A percentile compares a stretch with the other conserved stretches of the same genome.
phyloP scores from a whole-genome alignment of 1,284 basidiomycete species.

The Anthracocystis walkeri region DNA sequence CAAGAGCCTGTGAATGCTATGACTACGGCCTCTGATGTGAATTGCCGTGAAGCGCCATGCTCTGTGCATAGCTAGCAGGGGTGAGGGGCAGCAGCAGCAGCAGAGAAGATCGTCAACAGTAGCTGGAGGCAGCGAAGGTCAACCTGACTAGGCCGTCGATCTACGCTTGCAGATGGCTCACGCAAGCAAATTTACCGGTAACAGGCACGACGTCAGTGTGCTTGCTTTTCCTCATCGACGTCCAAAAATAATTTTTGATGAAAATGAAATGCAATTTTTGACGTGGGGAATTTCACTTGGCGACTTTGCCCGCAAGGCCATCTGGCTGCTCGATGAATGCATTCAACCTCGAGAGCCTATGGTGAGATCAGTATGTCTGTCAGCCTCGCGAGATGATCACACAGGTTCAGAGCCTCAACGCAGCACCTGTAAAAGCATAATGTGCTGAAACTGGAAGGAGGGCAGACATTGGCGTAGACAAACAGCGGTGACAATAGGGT shows the following conservation, averaged over 20 bases:
- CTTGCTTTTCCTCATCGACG: neutral
- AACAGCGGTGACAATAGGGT: too few species aligned
- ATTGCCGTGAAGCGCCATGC: neutral
- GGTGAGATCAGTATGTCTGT: too few species aligned
- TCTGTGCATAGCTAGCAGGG: neutral
- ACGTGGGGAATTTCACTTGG: slow-evolving; percentile 9
- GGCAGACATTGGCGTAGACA: too few species aligned
- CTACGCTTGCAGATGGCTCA: slow-evolving; percentile 35
- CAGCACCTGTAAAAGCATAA: too few species aligned
- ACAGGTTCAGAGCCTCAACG: too few species aligned
- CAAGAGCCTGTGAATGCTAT: too few species aligned
- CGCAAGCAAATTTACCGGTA: slow-evolving; percentile 19
- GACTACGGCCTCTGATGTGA: neutral
- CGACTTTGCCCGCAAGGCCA: neutral
- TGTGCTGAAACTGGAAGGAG: too few species aligned
- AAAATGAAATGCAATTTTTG: slow-evolving; percentile 7
- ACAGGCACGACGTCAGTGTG: slow-evolving; percentile 10
- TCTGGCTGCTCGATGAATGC: neutral
- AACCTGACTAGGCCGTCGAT: slow-evolving; percentile 17
- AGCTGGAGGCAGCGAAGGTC: neutral
- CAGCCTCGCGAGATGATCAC: too few species aligned
- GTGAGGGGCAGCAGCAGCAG: neutral
- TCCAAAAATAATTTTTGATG: neutral
- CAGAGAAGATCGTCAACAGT: neutral
- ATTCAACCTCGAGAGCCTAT: neutral